Evolutionary conservation across 2,329 filamentous ascomycete species (phyloP).

Genomic region (Cucurbitaria berberidis): DNA sequence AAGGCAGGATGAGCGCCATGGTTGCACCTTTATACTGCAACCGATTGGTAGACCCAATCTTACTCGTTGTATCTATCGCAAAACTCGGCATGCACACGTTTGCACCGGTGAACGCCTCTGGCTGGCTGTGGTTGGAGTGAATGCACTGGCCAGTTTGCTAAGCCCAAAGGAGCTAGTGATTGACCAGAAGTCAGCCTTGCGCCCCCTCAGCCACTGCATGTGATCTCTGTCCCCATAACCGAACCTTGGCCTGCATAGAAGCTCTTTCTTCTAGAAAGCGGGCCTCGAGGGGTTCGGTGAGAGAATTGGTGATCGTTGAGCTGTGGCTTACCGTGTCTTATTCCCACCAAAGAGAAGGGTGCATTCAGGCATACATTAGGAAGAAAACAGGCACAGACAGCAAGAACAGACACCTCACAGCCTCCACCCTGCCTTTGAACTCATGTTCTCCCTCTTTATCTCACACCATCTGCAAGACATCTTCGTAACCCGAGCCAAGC

Average conservation of each 20-base stretch:
- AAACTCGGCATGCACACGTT: not conserved
- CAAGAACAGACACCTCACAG: not conserved
- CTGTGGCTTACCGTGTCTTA: not conserved
- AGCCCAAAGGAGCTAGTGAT: not conserved
- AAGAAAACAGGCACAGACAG: not conserved
- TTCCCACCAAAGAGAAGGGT: not conserved
- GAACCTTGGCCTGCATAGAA: not conserved
- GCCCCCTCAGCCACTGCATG: constrained; percentile 11
- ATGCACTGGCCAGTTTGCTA: constrained; percentile 4
- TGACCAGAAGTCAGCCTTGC: constrained; percentile 22
- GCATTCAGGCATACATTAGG: constrained; percentile 2
- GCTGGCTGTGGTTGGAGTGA: constrained; percentile 2
- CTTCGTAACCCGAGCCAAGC: constrained; percentile 13
- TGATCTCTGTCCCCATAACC: not conserved
- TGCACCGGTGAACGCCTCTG: constrained; percentile 9
- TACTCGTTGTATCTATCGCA: not conserved
- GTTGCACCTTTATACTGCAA: constrained; percentile 4
- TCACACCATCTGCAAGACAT: constrained; percentile 5
- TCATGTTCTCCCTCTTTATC: not conserved
- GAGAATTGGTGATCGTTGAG: not conserved
- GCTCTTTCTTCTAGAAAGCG: constrained; percentile 7
- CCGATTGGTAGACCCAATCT: not conserved
- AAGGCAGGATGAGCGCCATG: constrained; percentile 1
- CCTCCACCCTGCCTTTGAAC: not conserved
- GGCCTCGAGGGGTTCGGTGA: constrained; percentile 6